Conservation (phyloP, 768 basidiomycete genomes). For the Lyophyllum atratum region DNA sequence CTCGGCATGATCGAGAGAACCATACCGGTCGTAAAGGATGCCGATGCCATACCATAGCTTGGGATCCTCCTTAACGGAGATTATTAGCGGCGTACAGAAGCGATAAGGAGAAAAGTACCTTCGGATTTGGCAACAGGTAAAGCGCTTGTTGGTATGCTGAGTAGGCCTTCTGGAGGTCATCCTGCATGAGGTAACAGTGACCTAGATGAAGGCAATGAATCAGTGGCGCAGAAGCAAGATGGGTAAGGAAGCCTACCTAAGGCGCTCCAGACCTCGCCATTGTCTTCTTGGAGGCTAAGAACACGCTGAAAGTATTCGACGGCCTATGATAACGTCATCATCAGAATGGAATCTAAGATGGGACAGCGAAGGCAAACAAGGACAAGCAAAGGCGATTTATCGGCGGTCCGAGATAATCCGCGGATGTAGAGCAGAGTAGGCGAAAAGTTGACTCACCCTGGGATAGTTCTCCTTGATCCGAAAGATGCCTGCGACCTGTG, state of each 20-base stretch:
- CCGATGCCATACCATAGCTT: slow-evolving; percentile 99
- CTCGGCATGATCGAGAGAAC: slow-evolving; percentile 97
- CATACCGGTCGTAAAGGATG: slow-evolving; percentile 97
- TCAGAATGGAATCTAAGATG: slow-evolving; percentile 32
- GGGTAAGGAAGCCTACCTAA: slow-evolving; percentile 57
- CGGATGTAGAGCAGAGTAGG: slow-evolving; percentile 34
- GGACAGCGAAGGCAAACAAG: slow-evolving; percentile 20
- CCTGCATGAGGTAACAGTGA: slow-evolving; percentile 99
- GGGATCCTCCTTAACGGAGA: slow-evolving; percentile 73
- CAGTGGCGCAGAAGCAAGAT: slow-evolving; percentile 16
- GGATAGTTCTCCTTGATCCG: slow-evolving; percentile 97
- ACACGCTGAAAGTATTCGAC: slow-evolving; percentile 97
- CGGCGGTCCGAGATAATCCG: slow-evolving; percentile 33
- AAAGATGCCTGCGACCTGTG: slow-evolving; percentile 93
- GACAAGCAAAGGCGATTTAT: slow-evolving; percentile 29
- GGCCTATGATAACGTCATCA: slow-evolving; percentile 64
- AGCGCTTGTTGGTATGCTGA: slow-evolving; percentile 98
- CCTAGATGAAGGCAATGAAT: slow-evolving; percentile 46
- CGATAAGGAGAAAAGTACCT: slow-evolving; percentile 49
- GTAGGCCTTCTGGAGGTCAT: slow-evolving; percentile 98
- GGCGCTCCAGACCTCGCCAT: slow-evolving; percentile 98
- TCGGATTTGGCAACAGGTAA: slow-evolving; percentile 93
- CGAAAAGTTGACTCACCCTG: slow-evolving; percentile 60
- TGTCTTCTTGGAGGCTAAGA: slow-evolving; percentile 87
- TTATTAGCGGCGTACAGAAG: slow-evolving; percentile 11